These are phyloP conservation scores for Phytophthora crassamura DNA, from an alignment of 352 stramenopile species.

Conservation along the genomic window DNA sequence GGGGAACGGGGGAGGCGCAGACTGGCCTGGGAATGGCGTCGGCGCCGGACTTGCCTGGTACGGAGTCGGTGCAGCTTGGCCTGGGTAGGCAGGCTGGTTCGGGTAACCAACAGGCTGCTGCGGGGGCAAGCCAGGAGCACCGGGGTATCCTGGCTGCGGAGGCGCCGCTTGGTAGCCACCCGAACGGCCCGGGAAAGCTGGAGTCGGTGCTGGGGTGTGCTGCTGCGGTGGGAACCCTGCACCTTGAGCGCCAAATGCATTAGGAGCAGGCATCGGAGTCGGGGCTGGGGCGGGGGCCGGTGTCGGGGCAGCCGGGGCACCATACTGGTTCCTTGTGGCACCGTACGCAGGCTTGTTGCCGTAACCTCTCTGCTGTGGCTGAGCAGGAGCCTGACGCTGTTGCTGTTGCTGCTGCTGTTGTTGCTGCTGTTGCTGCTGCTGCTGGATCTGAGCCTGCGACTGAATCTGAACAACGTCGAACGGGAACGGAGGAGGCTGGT, in stretches of 20 bases:
- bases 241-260: constrained; percentile 43
- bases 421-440: constrained; percentile 60
- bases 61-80: constrained; percentile 43
- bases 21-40: constrained; percentile 45
- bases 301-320: constrained; percentile 36
- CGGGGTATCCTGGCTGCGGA: constrained; percentile 44
- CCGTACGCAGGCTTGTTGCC: constrained; percentile 38
- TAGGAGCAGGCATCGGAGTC: constrained; percentile 32
- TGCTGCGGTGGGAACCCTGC: constrained; percentile 53
- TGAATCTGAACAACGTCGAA: constrained; percentile 83
- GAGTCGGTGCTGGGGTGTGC: constrained; percentile 40
- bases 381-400: constrained; percentile 35
- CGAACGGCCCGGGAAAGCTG: constrained; percentile 48
- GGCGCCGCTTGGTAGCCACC: constrained; percentile 41
- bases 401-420: constrained; percentile 49
- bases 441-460: constrained; percentile 60
- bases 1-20: constrained; percentile 42
- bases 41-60: constrained; percentile 26
- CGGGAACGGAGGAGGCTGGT: constrained; percentile 84
- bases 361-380: constrained; percentile 48
- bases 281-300: constrained; percentile 32
- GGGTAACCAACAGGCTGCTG: constrained; percentile 41
- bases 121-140: constrained; percentile 32
- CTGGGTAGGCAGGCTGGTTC: constrained; percentile 41
- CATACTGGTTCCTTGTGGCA: constrained; percentile 53